Percentiles rank a stretch among this genome's conserved stretches.
phyloP scores from a whole-genome alignment of 1,284 basidiomycete species.

The Ceratobasidium sp. region DNA sequence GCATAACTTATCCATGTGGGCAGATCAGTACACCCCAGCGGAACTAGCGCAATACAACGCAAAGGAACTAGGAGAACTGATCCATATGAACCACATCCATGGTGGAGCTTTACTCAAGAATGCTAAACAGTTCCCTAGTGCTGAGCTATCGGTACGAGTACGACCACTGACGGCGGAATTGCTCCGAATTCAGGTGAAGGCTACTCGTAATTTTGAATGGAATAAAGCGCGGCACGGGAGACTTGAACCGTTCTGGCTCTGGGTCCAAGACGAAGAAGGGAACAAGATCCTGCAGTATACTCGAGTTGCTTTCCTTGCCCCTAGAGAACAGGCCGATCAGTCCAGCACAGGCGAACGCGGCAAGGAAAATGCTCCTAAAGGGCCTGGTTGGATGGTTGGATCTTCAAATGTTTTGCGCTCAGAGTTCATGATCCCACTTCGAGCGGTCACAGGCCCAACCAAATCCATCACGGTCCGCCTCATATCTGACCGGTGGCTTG shows the following conservation, averaged over 20 bases:
- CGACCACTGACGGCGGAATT: slow-evolving; percentile 89
- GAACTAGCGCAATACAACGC: slow-evolving; percentile 85
- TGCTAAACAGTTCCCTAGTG: slow-evolving; percentile 88
- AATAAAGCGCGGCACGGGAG: slow-evolving; percentile 80
- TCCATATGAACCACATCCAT: slow-evolving; percentile 90
- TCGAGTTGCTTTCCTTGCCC: slow-evolving; percentile 75
- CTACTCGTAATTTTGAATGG: slow-evolving; percentile 88
- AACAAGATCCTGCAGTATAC: slow-evolving; percentile 87
- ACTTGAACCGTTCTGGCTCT: slow-evolving; percentile 93
- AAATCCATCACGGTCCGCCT: slow-evolving; percentile 77
- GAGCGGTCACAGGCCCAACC: slow-evolving; percentile 68
- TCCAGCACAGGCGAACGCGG: not conserved
- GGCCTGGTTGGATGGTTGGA: slow-evolving; percentile 6
- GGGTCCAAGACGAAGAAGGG: slow-evolving; percentile 91
- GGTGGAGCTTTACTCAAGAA: slow-evolving; percentile 85
- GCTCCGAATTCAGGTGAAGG: slow-evolving; percentile 79
- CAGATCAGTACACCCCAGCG: slow-evolving; percentile 84
- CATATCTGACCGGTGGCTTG: slow-evolving; percentile 95
- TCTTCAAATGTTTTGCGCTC: slow-evolving; percentile 67
- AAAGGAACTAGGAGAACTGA: slow-evolving; percentile 82
- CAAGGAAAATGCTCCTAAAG: not conserved
- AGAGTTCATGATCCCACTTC: slow-evolving; percentile 87
- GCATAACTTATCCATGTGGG: slow-evolving; percentile 85
- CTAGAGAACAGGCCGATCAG: slow-evolving; percentile 60
- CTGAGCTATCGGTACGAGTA: slow-evolving; percentile 77